These are phyloP conservation scores for Endogone sp. DNA, from an alignment of 192 early-diverging fungal genomes.

Conservation along the genomic window DNA sequence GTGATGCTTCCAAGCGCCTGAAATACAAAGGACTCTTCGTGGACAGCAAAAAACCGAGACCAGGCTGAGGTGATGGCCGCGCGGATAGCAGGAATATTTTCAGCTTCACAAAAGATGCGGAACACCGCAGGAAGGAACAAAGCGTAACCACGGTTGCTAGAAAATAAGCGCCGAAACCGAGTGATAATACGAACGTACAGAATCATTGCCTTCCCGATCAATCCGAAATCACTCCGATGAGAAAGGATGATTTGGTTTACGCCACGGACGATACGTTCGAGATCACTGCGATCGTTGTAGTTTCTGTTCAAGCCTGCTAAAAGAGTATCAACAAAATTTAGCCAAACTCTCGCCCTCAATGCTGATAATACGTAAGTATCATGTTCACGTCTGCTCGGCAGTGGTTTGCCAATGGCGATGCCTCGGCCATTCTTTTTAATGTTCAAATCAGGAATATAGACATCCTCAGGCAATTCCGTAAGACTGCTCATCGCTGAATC, in stretches of 20 bases:
- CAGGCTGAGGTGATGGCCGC: slow-evolving; percentile 44
- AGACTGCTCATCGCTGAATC: slow-evolving; percentile 1
- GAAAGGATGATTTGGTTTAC: slow-evolving; percentile 46
- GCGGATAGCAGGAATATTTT: slow-evolving; percentile 23
- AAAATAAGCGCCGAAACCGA: slow-evolving; percentile 46
- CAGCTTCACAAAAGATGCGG: slow-evolving; percentile 49
- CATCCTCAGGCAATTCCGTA: slow-evolving; percentile 6
- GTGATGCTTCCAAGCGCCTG: slow-evolving; percentile 49
- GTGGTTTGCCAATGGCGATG: background rate
- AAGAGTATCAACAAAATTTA: slow-evolving; percentile 45
- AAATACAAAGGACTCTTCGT: slow-evolving; percentile 55
- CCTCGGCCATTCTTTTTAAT: background rate
- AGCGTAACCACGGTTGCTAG: slow-evolving; percentile 45
- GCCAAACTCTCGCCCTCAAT: slow-evolving; percentile 47
- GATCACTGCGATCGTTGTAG: slow-evolving; percentile 44
- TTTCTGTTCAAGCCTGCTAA: slow-evolving; percentile 44
- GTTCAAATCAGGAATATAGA: slow-evolving; percentile 35
- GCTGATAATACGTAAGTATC: slow-evolving; percentile 25
- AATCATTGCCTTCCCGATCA: slow-evolving; percentile 45
- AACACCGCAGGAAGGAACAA: slow-evolving; percentile 49
- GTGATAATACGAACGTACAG: slow-evolving; percentile 43
- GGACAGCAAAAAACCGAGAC: slow-evolving; percentile 46
- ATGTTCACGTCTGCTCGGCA: background rate
- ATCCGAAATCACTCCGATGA: slow-evolving; percentile 43
- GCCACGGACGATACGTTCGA: slow-evolving; percentile 41